Evolutionary conservation across 2,329 filamentous ascomycete genomes (phyloP).

Genomic region (Botrytis cinerea): DNA sequence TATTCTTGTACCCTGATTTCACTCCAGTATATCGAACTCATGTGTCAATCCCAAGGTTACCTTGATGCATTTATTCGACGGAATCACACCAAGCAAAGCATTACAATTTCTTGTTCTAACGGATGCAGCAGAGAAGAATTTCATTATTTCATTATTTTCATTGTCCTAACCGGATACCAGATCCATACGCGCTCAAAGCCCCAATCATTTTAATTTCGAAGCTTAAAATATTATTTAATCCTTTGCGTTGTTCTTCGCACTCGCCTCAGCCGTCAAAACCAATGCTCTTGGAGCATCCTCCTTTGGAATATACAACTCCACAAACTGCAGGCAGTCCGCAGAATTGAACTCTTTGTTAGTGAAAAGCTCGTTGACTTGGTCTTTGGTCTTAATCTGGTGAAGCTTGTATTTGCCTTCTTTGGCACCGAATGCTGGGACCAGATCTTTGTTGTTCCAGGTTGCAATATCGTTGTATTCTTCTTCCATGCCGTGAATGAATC

Average conservation of each 20-base stretch:
- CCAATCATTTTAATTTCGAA: not conserved
- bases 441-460: conserved; percentile 70
- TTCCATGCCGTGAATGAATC: conserved; percentile 82
- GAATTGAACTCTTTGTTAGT: conserved; percentile 63
- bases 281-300: conserved; percentile 74
- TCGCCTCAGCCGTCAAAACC: conserved; percentile 69
- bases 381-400: conserved; percentile 68
- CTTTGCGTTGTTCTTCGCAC: conserved; percentile 66
- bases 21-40: not conserved
- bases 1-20: not conserved
- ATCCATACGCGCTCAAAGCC: not conserved
- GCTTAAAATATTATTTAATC: conserved; percentile 22
- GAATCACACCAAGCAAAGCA: not conserved
- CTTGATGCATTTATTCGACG: not conserved
- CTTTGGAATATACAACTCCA: conserved; percentile 79
- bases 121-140: not conserved
- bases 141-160: conserved; percentile 8
- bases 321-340: conserved; percentile 62
- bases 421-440: conserved; percentile 69
- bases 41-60: not conserved
- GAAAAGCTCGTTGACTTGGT: conserved; percentile 67
- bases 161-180: not conserved
- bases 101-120: not conserved
- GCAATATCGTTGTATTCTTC: conserved; percentile 79
- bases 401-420: conserved; percentile 58